Evolutionary conservation across 306 rosid species (phyloP), one percentile per base, ranked within the genome.

Genomic region (Erythrophleum fordii): DNA sequence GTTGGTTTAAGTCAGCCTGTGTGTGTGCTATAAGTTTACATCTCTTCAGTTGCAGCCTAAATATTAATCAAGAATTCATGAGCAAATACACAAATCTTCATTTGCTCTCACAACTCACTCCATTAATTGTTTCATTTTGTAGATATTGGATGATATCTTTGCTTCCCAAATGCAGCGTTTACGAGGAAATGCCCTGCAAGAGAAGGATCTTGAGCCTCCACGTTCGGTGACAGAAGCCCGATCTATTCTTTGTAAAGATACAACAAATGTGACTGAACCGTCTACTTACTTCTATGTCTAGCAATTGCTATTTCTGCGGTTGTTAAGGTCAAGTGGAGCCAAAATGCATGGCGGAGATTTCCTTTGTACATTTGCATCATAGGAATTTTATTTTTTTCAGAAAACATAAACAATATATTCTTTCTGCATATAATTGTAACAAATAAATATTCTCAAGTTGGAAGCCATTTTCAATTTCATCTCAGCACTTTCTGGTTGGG

Each of bases 141-240:
- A 95, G 99, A 89, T 95, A 85, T 61, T 95, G 92, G 99, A 95
- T 75, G 99, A 93, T 69, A 93, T 90, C 0, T 93, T 95, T 83
- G 99, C 99, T 80, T 95, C 99, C 11, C 98, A 95, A 80, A 93
- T 95, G 99, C 99, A 95, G 58, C 69, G 97, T 72, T 76, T 95
- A 67, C 85, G 90, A 74, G 99, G 99, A 72, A 95, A 93, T 77
- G 95, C 97, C 9, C 87, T 95, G 83, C 94, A 91, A 75, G 98
- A 91, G 45, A 95, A 91, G 85, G 99, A 95, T 79, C 81, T 95
- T 22, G 97, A 93, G 85, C 95, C 97, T 29, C 99, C 99, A 81
- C 97, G 97, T 73, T 93, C 98, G 11, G 93, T 93, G 37, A 84
- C 83, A 23, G 99, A 95, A 93, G 99, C 99, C 12, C 78, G 98